Percentiles rank a stretch among this genome's conserved stretches.
Evolutionary conservation across 2,329 filamentous ascomycete species (phyloP).

Genomic region (Alternaria sp.): DNA sequence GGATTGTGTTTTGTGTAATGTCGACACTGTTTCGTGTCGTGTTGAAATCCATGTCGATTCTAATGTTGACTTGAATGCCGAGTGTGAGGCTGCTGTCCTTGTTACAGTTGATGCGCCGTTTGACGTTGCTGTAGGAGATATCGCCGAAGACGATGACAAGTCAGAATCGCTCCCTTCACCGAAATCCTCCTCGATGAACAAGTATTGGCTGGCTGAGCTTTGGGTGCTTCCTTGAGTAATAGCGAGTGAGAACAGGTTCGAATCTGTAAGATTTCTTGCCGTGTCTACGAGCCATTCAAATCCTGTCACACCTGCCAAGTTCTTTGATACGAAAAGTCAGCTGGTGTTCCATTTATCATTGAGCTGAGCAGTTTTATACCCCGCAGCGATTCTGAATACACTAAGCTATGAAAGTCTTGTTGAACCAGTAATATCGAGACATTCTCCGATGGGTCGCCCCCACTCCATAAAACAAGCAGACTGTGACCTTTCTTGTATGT

Average conservation of each 20-base stretch:
- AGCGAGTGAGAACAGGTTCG: constrained; percentile 12
- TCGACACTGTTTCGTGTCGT: background rate
- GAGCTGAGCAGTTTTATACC: background rate
- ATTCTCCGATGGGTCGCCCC: constrained; percentile 1
- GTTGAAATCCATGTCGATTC: background rate
- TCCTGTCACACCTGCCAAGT: constrained; percentile 1
- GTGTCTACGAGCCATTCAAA: constrained; percentile 15
- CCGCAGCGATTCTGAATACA: background rate
- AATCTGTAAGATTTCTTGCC: constrained; percentile 12
- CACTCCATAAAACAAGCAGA: constrained; percentile 5
- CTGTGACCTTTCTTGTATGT: constrained; percentile 1
- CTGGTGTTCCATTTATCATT: background rate
- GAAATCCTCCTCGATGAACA: background rate
- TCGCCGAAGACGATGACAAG: background rate
- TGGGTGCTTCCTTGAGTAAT: no score
- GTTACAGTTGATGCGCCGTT: background rate
- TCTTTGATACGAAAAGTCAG: background rate
- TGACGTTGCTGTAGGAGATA: background rate
- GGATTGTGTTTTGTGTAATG: no score
- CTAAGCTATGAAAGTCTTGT: background rate
- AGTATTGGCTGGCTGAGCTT: constrained; percentile 10
- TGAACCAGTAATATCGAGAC: background rate
- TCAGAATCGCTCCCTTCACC: background rate
- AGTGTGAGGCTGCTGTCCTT: background rate
- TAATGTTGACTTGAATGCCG: background rate